Base-by-base conservation (phyloP, 345 rosid species). In the Citrus sp. region DNA sequence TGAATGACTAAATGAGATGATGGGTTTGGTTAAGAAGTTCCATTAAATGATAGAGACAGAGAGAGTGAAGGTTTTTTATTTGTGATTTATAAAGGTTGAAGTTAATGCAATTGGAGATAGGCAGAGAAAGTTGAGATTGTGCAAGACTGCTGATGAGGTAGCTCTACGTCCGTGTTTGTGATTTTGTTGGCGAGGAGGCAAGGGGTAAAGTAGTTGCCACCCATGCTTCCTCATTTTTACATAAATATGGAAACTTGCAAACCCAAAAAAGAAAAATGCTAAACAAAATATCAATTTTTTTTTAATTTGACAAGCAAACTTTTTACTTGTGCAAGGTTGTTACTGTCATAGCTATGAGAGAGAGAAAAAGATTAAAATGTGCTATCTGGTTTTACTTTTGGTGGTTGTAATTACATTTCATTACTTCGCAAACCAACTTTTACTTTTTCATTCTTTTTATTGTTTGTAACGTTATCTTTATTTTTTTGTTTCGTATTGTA, bases 141-240 rank as follows among this genome's bases (percentile, higher is more conserved):
- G 3, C 3, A 40, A 40, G 46, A 10, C 3, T 40, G 1, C 3
- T 40, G 12, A 40, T 40, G 3, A 40, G 46, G 12, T 40, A 9
- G 13, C 46, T 9, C 38, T 40, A 2, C 9, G 3, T 40, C 3
- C 9, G 0, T 40, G 46, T 9, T 40, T 40, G 46, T 40, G 13
- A 40, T 40, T 40, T 40, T 40, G 1, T 9, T 40, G 12, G 3
- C 13, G 13, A 40, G 1, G 98, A 67, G 94, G 98, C 21, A 98
- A 97, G 73, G 92, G 99, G 66, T 94, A 91, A 58, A 98, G 99
- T 77, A 96, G 92, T 78, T 96, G 92, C 98, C 99, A 96, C 87
- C 99, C 99, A 85, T 96, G 88, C 84, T 92, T 96, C 90, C 98
- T 94, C 98, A 96, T 96, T 81, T 80, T 82, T 22, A 19, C 76